phyloP scores from a whole-genome alignment of 2,329 filamentous ascomycete species.

The Myotisia sp. region DNA sequence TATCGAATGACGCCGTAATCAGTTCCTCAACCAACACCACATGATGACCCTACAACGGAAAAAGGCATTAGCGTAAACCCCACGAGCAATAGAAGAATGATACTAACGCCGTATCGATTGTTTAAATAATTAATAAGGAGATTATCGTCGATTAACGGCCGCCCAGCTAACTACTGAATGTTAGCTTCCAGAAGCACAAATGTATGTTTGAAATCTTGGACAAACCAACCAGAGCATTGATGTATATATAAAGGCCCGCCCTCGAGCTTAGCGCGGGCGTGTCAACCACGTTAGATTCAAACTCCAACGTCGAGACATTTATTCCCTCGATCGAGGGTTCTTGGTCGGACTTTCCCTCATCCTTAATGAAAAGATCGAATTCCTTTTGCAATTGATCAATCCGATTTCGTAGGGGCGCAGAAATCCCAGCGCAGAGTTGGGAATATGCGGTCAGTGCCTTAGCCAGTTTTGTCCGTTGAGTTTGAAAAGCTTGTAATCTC shows the following conservation, averaged over 20 bases:
- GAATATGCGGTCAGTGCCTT: conserved; percentile 27
- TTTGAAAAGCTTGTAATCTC: neutral
- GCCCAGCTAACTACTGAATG: conserved; percentile 52
- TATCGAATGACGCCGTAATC: conserved; percentile 76
- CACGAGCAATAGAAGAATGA: neutral
- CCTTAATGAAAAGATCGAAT: conserved; percentile 29
- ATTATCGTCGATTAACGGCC: conserved; percentile 70
- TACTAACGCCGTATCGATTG: conserved; percentile 66
- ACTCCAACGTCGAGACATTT: conserved; percentile 36
- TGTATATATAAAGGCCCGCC: conserved; percentile 69
- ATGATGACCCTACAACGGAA: conserved; percentile 48
- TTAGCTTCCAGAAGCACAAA: conserved; percentile 20
- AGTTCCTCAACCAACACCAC: conserved; percentile 67
- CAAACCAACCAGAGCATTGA: conserved; percentile 60
- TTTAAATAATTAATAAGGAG: conserved; percentile 66
- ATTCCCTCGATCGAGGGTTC: conserved; percentile 30
- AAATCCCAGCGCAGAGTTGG: conserved; percentile 27
- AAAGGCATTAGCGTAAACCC: conserved; percentile 1
- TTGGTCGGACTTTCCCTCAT: conserved; percentile 29
- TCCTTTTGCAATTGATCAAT: conserved; percentile 29
- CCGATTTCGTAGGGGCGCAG: conserved; percentile 25
- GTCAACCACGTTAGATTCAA: conserved; percentile 45
- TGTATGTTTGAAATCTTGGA: neutral
- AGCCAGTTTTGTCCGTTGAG: conserved; percentile 25
- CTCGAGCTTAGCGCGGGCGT: conserved; percentile 60